Evolutionary conservation across 2,329 filamentous ascomycete genomes (phyloP).

Genomic region (Aspergillus brasiliensis): DNA sequence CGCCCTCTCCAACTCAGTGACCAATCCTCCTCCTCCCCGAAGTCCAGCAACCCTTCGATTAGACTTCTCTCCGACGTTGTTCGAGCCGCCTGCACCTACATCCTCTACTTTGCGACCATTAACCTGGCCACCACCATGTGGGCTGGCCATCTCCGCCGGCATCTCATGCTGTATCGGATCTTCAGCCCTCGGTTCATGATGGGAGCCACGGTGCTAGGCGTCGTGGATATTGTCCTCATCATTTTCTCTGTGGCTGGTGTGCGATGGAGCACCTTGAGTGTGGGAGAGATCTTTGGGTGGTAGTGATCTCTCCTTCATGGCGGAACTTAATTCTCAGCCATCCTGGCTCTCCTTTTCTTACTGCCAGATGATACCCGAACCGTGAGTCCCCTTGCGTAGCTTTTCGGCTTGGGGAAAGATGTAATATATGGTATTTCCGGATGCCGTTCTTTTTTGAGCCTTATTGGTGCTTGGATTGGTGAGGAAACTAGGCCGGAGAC

Average conservation of each 20-base stretch:
- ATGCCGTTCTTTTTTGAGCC: not conserved
- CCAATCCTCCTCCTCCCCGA: conserved; percentile 23
- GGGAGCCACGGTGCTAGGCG: conserved; percentile 68
- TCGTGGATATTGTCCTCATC: conserved; percentile 76
- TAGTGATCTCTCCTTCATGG: conserved; percentile 31
- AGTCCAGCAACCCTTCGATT: conserved; percentile 30
- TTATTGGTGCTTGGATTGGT: not conserved
- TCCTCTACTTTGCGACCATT: conserved; percentile 80
- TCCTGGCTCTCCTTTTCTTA: not conserved
- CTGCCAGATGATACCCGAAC: not conserved
- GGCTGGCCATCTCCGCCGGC: conserved; percentile 82
- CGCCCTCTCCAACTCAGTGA: conserved; percentile 71
- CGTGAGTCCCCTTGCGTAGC: not conserved
- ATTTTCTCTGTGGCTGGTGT: conserved; percentile 72
- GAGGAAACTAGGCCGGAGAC: not conserved
- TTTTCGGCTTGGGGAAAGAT: not conserved
- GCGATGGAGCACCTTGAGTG: conserved; percentile 73
- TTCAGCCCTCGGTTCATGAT: conserved; percentile 92
- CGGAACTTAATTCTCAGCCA: not conserved
- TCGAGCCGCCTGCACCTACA: conserved; percentile 71
- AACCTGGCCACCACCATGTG: conserved; percentile 85
- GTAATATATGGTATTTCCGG: not conserved
- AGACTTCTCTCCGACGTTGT: conserved; percentile 68
- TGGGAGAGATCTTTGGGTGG: conserved; percentile 89
- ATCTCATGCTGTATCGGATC: conserved; percentile 95